These are phyloP conservation scores for Lactifluus volemus DNA, from an alignment of 768 basidiomycete genomes.

Conservation along the genomic window DNA sequence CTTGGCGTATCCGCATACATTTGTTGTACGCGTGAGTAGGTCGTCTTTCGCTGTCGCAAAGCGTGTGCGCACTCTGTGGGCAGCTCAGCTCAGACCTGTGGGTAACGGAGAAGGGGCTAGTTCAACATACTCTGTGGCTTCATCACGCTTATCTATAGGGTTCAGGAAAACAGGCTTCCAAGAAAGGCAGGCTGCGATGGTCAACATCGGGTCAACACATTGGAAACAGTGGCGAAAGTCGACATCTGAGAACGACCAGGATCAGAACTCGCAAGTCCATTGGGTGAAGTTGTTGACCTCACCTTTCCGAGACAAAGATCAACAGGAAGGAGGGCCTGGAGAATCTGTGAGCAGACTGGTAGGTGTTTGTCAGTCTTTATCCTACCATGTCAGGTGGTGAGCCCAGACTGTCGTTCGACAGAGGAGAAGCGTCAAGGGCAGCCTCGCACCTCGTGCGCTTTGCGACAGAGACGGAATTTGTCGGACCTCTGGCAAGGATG, in stretches of 20 bases:
- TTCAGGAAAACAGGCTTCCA: slow-evolving; percentile 80
- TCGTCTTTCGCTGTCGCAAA: slow-evolving; percentile 71
- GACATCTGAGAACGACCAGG: slow-evolving; percentile 57
- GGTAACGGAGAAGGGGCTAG: neutral
- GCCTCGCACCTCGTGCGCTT: no score
- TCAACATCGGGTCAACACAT: slow-evolving; percentile 74
- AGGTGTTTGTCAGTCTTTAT: neutral
- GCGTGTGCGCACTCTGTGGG: slow-evolving; percentile 53
- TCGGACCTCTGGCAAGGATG: no score
- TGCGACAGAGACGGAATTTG: no score
- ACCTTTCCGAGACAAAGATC: slow-evolving; percentile 88
- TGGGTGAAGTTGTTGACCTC: neutral
- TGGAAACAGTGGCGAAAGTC: slow-evolving; percentile 70
- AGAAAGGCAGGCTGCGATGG: slow-evolving; percentile 74
- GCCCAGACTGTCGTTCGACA: no score
- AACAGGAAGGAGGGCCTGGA: slow-evolving; percentile 76
- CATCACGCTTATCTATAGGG: slow-evolving; percentile 78
- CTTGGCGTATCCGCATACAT: slow-evolving; percentile 41
- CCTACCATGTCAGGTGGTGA: slow-evolving; percentile 71
- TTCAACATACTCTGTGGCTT: slow-evolving; percentile 51
- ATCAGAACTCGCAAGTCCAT: neutral
- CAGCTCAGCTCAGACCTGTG: neutral
- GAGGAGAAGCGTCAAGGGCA: no score
- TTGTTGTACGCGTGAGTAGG: slow-evolving; percentile 69
- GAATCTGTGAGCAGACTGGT: neutral